Evolutionary conservation across 345 rosid species (phyloP), one percentile per base, ranked within the genome.

Genomic region (Heritiera fomes): DNA sequence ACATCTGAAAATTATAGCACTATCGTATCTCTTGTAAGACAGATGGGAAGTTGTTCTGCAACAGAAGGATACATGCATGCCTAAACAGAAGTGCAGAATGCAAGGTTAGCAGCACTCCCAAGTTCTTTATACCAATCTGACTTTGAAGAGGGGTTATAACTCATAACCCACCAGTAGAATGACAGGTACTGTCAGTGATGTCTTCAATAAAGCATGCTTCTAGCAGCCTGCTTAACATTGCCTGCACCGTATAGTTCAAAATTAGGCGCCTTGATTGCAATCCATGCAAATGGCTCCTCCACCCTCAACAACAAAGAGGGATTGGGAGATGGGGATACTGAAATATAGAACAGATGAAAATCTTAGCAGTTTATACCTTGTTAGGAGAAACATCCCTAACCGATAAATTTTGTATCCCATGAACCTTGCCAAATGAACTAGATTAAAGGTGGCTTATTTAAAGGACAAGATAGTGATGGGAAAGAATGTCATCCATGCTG

Each of bases 181-280:
- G 73, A 66, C 74, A 47, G 32, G 32, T 56, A 10, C 30, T 14
- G 49, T 52, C 20, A 30, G 30, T 13, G 32, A 49, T 18, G 62
- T 87, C 89, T 67, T 87, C 89, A 47, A 45, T 78, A 82, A 91
- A 83, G 85, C 98, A 91, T 73, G 87, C 90, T 84, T 90, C 97
- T 47, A 97, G 91, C 68, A 96, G 88, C 88, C 89, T 87, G 84
- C 99, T 94, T 88, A 72, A 94, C 99, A 95, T 95, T 2, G 97
- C 99, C 99, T 95, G 91, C 85, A 81, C 49, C 13, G 70, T 46
- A 76, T 14, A 18, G 32, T n/a, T 50, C n/a, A 63, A 56, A 53
- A 55, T 0, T 70, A 49, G 41, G 28, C 12, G 58, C 58, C 59
- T 6, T 28, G 9, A 6, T 15, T 30, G 13, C 20, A 73, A 75